Percentiles rank a stretch among this genome's conserved stretches.
phyloP scores from a whole-genome alignment of 805 yeast genomes.

The Metschnikowia kofuensis region DNA sequence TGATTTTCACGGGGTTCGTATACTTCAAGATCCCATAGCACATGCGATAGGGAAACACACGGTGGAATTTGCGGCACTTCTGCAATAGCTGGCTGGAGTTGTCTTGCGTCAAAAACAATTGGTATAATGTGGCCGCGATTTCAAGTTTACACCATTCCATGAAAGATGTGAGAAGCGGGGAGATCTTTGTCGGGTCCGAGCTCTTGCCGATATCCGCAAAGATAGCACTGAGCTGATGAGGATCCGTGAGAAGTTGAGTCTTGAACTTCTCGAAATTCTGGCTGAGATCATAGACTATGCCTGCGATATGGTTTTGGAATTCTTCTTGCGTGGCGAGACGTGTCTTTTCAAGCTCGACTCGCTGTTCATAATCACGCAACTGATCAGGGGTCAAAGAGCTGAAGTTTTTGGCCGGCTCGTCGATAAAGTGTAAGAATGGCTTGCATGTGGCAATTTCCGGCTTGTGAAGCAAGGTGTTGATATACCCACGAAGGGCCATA shows the following conservation, averaged over 20 bases:
- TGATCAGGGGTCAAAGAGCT: conserved; percentile 41
- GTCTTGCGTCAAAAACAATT: conserved; percentile 76
- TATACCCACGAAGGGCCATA: conserved; percentile 71
- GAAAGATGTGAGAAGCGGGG: conserved; percentile 66
- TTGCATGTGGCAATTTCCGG: conserved; percentile 55
- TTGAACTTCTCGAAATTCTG: conserved; percentile 60
- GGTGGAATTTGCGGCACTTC: conserved; percentile 69
- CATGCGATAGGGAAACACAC: conserved; percentile 73
- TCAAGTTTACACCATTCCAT: conserved; percentile 82
- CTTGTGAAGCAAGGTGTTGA: conserved; percentile 50
- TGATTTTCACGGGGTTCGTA: conserved; percentile 84
- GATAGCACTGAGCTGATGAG: conserved; percentile 55
- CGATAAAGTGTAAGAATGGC: conserved; percentile 29
- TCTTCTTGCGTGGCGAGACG: conserved; percentile 58
- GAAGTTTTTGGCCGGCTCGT: conserved; percentile 24
- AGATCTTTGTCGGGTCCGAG: conserved; percentile 50
- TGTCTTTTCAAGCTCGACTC: conserved; percentile 60
- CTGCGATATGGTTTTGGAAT: conserved; percentile 69
- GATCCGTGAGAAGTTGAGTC: conserved; percentile 45
- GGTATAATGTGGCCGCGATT: conserved; percentile 80
- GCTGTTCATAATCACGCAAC: conserved; percentile 49
- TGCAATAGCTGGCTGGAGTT: conserved; percentile 71
- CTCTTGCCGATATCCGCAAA: conserved; percentile 65
- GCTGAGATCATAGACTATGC: conserved; percentile 52
- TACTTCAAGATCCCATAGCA: conserved; percentile 73